Evolutionary conservation across 1,284 basidiomycete species (phyloP).

Genomic region (Earliella scabrosa): DNA sequence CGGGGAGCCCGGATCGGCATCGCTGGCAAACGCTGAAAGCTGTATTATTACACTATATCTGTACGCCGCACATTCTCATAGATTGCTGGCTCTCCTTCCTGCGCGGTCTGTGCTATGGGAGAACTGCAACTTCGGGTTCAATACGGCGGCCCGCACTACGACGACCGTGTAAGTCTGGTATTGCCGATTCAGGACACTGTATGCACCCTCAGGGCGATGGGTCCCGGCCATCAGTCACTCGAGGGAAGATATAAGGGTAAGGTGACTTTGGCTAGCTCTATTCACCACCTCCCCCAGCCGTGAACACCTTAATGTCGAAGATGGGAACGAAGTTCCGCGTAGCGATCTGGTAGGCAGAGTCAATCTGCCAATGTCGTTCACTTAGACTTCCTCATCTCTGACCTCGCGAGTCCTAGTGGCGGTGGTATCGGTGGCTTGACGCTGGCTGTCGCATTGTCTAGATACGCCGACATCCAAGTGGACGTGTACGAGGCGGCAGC

Average conservation of each 20-base stretch:
- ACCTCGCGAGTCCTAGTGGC: conserved; percentile 39
- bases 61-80: conserved; percentile 17
- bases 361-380: background rate
- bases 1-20: conserved; percentile 36
- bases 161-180: background rate
- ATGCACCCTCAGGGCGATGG: background rate
- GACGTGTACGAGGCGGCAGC: conserved; percentile 51
- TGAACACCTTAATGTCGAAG: too few species aligned
- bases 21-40: conserved; percentile 36
- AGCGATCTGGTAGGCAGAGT: conserved; percentile 31
- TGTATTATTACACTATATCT: conserved; percentile 8
- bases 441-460: conserved; percentile 47
- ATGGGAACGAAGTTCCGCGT: conserved; percentile 28
- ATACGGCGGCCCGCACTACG: background rate
- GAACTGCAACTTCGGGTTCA: background rate
- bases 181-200: background rate
- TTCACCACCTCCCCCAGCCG: too few species aligned
- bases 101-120: background rate
- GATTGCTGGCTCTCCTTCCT: conserved; percentile 7
- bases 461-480: conserved; percentile 45
- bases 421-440: conserved; percentile 53
- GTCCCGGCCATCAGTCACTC: too few species aligned
- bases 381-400: background rate
- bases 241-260: too few species aligned
- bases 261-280: too few species aligned